phyloP scores from a whole-genome alignment of 139 green algal species.

The Chlamydomonas sphaeroides region DNA sequence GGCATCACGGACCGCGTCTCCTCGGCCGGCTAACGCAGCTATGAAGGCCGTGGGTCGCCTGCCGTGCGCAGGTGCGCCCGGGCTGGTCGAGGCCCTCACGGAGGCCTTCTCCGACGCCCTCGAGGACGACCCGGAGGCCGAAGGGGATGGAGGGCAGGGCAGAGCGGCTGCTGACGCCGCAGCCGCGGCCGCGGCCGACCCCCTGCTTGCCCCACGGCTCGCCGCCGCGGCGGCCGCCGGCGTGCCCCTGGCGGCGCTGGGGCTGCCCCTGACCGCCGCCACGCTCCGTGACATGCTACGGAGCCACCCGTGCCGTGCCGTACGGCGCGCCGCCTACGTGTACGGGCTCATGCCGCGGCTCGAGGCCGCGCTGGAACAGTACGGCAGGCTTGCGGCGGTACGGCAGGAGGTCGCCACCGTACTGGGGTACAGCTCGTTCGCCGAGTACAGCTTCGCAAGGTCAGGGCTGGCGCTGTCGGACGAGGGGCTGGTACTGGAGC shows the following conservation, averaged over 20 bases:
- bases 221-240: not conserved
- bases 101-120: not conserved
- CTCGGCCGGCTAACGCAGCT: not conserved
- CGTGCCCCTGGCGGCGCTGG: not conserved
- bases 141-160: not conserved
- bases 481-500: not conserved
- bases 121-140: not conserved
- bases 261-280: slow-evolving; percentile 21
- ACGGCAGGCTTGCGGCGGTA: slow-evolving; percentile 5
- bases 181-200: not conserved
- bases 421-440: not conserved
- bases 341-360: slow-evolving; percentile 20
- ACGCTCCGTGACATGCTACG: not conserved
- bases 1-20: not conserved
- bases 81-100: not conserved
- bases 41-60: too few relatives aligned
- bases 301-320: not conserved
- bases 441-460: not conserved
- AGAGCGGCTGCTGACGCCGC: not conserved
- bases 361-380: not conserved
- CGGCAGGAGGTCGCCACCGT: not conserved
- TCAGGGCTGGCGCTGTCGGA: not conserved
- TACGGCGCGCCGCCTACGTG: slow-evolving; percentile 17
- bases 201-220: slow-evolving; percentile 1
- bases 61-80: too few relatives aligned